Conservation (phyloP, 139 green algal species). For the Tetradesmus obliquus region DNA sequence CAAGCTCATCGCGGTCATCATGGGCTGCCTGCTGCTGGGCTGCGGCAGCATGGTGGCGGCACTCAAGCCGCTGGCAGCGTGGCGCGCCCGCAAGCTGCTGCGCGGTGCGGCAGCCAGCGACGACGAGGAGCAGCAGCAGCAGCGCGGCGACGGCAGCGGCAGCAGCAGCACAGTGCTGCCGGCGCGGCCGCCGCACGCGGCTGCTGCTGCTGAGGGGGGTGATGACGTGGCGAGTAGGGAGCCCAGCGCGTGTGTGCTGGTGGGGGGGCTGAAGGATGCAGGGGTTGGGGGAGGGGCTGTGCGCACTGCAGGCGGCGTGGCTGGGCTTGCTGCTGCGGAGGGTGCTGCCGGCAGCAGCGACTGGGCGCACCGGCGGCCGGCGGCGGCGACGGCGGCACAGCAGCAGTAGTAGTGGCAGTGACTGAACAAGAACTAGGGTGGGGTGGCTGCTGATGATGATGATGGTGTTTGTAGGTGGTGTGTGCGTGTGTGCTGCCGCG, state of each 20-base stretch:
- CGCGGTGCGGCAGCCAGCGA: background rate
- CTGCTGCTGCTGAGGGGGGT: background rate
- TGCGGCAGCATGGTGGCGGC: constrained; percentile 3
- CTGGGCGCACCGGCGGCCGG: background rate
- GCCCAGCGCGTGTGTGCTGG: background rate
- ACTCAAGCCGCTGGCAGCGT: background rate
- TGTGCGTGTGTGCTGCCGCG: too few species aligned
- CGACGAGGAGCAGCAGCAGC: background rate
- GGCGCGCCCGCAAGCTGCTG: background rate
- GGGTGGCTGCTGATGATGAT: too few species aligned
- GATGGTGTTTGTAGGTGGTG: too few species aligned
- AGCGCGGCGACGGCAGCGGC: background rate
- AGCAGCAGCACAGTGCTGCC: background rate
- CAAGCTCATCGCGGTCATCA: background rate
- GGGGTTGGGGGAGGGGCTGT: background rate
- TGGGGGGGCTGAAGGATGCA: background rate
- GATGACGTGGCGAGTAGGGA: background rate
- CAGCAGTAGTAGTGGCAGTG: background rate
- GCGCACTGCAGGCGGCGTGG: background rate
- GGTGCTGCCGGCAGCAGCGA: background rate
- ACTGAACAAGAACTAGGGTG: too few species aligned
- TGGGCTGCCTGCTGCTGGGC: constrained; percentile 10
- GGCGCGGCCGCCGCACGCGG: background rate
- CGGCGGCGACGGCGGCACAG: background rate
- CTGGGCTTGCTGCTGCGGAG: background rate